phyloP scores from a whole-genome alignment of 2,329 filamentous ascomycete genomes.

The Aureobasidium subglaciale region DNA sequence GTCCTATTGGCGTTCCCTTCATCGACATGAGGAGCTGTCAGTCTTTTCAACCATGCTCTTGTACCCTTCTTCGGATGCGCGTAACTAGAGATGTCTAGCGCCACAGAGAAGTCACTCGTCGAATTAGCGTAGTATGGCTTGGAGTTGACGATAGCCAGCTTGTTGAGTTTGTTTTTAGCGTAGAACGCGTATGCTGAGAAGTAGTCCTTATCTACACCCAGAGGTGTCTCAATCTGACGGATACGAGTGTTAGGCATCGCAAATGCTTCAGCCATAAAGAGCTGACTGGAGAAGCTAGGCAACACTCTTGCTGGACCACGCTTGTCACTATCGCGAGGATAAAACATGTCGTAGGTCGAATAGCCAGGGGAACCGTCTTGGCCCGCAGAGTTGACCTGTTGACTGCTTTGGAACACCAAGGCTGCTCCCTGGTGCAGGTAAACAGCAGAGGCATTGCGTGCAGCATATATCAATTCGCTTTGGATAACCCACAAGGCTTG shows the following conservation, averaged over 20 bases:
- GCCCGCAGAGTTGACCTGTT: slow-evolving; percentile 25
- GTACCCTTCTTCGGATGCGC: neutral
- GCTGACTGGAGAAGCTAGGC: slow-evolving; percentile 23
- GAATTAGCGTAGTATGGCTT: slow-evolving; percentile 25
- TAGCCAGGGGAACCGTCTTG: slow-evolving; percentile 25
- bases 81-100: slow-evolving; percentile 17
- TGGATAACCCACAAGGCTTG: slow-evolving; percentile 36
- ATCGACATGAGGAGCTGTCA: slow-evolving; percentile 24
- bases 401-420: slow-evolving; percentile 24
- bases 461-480: slow-evolving; percentile 33
- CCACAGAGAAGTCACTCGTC: slow-evolving; percentile 21
- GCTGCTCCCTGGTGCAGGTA: slow-evolving; percentile 31
- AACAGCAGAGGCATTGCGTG: slow-evolving; percentile 32
- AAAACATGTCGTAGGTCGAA: slow-evolving; percentile 25
- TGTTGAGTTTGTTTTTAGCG: slow-evolving; percentile 20
- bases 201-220: slow-evolving; percentile 20
- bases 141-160: slow-evolving; percentile 25
- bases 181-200: slow-evolving; percentile 26
- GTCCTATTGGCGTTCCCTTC: slow-evolving; percentile 22
- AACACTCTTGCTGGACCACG: slow-evolving; percentile 23
- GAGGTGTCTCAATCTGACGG: slow-evolving; percentile 19
- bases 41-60: slow-evolving; percentile 21
- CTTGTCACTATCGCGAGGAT: slow-evolving; percentile 21
- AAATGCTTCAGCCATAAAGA: slow-evolving; percentile 27
- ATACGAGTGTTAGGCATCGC: slow-evolving; percentile 22